Evolutionary conservation across 2,329 filamentous ascomycete species (phyloP), one percentile per base, ranked within the genome.

Genomic region (Ramularia collo-cygni): DNA sequence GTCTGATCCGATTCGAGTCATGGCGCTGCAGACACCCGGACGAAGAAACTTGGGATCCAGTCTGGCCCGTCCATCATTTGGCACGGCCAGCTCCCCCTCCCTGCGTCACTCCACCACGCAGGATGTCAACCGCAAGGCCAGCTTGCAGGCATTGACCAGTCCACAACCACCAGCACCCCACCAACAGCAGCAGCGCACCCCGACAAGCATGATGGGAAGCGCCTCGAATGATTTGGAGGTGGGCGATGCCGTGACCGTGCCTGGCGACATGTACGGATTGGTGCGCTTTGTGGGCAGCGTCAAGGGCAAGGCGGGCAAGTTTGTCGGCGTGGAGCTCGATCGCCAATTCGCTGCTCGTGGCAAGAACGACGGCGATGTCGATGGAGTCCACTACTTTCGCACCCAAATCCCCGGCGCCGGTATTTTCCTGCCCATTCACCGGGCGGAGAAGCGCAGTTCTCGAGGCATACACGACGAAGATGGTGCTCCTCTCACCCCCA

Each of bases 361-460:
- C 24, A 98, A 98, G 72, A 98, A 98, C 60, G 93, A 77, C 56
- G 92, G 92, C 48, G 89, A 95, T 63, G 92, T 96, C 39, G 90
- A 96, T 53, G 74, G 72, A 28, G 70, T 69, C 43, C 70, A 69
- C 40, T 98, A 98, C 66, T 98, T 98, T 62, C 74, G 71, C 26
- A 95, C 92, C 8, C 74, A 75, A 3, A 67, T 81, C 15, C 77
- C 85, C 1, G 87, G 87, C 46, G 80, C 92, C 2, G 92, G 92
- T 45, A 96, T 98, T 57, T 98, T 98, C 60, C 74, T 98, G 10
- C 92, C 92, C 3, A 69, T 92, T 12, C 78, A 81, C 61, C 92
- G 93, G 62, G 85, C 85, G 24, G 73, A 75, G 58, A 84, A 76
- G 63, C 81, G 78, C 58, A 76, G 75, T 35, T 77, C 75, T 28